Evolutionary conservation across 2,329 filamentous ascomycete species (phyloP).

Genomic region (Fusarium nurragi): DNA sequence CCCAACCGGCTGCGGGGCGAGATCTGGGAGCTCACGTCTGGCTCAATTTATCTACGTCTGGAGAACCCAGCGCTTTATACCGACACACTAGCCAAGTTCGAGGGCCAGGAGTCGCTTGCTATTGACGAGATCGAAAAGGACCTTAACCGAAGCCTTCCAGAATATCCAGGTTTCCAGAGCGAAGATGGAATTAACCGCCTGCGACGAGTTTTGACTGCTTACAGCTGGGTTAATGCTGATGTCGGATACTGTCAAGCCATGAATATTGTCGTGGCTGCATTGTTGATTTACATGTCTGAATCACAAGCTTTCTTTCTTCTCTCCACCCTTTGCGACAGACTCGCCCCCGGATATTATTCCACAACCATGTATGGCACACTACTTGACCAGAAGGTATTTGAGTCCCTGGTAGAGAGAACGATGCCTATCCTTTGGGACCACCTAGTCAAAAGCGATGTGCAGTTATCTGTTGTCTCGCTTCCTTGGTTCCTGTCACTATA

Average conservation of each 20-base stretch:
- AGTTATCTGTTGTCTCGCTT: conserved; percentile 94
- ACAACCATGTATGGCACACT: conserved; percentile 99
- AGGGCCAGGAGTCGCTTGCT: conserved; percentile 87
- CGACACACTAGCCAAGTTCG: conserved; percentile 84
- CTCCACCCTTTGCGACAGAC: conserved; percentile 88
- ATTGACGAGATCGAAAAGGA: conserved; percentile 99
- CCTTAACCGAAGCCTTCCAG: conserved; percentile 92
- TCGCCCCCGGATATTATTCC: conserved; percentile 96
- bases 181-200: conserved; percentile 93
- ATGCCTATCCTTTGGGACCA: conserved; percentile 99
- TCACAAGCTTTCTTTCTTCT: conserved; percentile 94
- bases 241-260: conserved; percentile 99
- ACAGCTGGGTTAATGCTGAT: conserved; percentile 95
- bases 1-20: conserved; percentile 93
- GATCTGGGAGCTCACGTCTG: conserved; percentile 94
- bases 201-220: conserved; percentile 90
- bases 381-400: conserved; percentile 96
- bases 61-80: conserved; percentile 85
- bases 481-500: conserved; percentile 98
- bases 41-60: conserved; percentile 86
- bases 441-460: conserved; percentile 94
- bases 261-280: conserved; percentile 98
- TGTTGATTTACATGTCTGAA: conserved; percentile 98
- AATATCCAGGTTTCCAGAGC: conserved; percentile 97
- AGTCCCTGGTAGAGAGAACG: conserved; percentile 96